Base-by-base conservation (phyloP, 2,329 filamentous ascomycete genomes). In the Akanthomyces lecanii region DNA sequence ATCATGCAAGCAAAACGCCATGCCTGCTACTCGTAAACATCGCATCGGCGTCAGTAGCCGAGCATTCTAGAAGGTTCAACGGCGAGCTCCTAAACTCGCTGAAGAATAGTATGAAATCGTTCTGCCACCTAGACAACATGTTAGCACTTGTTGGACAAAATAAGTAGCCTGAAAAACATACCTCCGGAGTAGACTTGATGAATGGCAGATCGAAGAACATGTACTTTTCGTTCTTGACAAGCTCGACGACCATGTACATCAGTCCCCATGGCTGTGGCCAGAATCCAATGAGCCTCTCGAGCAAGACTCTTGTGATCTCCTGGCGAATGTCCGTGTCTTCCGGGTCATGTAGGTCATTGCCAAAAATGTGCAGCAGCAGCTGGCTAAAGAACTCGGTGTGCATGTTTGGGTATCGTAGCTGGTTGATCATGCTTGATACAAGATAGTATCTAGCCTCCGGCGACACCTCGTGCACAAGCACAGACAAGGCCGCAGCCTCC, bases 211-310 rank as follows among this genome's bases (percentile, higher is more conserved):
- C 91, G 80, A 96, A 98, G 81, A 99, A 96, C 71, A 87, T 87
- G 75, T 94, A 96, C 72, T 88, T 91, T 61, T 90, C 88, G 73
- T 96, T 97, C 81, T 96, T 96, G 68, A 96, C 82, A 63, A 99
- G 83, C 78, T 98, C 95, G 66, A 95, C 79, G 65, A 96, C 84
- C 42, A 92, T 94, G 66, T 93, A 88, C 73, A 97, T 88, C 50
- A 99, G 79, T 14, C 96, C 96, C 94, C 94, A 98, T 21, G 96
- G 94, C 74, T 98, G 94, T 59, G 94, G 94, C 78, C 93, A 92
- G 74, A 91, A 92, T 25, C 92, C 90, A 64, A 96, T 85, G 53
- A 97, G 81, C 55, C 95, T 87, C 81, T 99, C 95, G 44, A 97
- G 81, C 52, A 99, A 80, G 28, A 97, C 87, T 53, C 94, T 87